phyloP scores from a whole-genome alignment of 805 yeast species.

The Sugiyamaella chiloensis region DNA sequence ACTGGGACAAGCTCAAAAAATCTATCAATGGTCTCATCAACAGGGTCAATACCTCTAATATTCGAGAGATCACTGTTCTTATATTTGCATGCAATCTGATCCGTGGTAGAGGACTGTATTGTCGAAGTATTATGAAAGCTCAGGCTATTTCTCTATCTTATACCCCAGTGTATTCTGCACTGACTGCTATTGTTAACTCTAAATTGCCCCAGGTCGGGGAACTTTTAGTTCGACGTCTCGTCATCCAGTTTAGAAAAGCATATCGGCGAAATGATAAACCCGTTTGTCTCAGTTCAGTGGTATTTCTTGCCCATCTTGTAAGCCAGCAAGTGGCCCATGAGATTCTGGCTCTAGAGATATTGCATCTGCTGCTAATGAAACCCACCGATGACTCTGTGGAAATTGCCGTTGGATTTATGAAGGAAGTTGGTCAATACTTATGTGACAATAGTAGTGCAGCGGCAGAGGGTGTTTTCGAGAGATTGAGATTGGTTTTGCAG shows the following conservation, averaged over 20 bases:
- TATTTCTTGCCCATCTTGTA: constrained; percentile 59
- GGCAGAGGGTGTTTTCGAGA: constrained; percentile 51
- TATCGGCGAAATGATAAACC: constrained; percentile 47
- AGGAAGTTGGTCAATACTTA: constrained; percentile 51
- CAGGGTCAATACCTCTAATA: constrained; percentile 44
- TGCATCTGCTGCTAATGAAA: constrained; percentile 45
- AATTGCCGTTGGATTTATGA: constrained; percentile 49
- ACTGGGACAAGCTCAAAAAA: constrained; percentile 55
- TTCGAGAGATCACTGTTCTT: constrained; percentile 46
- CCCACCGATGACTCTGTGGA: constrained; percentile 57
- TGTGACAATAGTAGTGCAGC: constrained; percentile 43
- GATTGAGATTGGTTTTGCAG: constrained; percentile 57
- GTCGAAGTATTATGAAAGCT: constrained; percentile 53
- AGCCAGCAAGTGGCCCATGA: constrained; percentile 61
- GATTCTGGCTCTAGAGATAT: constrained; percentile 49
- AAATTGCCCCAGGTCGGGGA: constrained; percentile 69
- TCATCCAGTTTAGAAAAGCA: constrained; percentile 55
- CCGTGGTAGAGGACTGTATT: constrained; percentile 60
- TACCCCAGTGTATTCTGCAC: constrained; percentile 53
- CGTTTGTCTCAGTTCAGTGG: constrained; percentile 41
- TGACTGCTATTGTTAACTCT: constrained; percentile 59
- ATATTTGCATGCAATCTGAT: constrained; percentile 56
- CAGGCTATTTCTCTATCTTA: constrained; percentile 42
- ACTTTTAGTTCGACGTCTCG: constrained; percentile 49
- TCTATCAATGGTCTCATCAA: constrained; percentile 49